A percentile compares a stretch with the other conserved stretches of the same genome.
phyloP scores from a whole-genome alignment of 1,139 yeast species.

The Sugiyamaella pinicola region DNA sequence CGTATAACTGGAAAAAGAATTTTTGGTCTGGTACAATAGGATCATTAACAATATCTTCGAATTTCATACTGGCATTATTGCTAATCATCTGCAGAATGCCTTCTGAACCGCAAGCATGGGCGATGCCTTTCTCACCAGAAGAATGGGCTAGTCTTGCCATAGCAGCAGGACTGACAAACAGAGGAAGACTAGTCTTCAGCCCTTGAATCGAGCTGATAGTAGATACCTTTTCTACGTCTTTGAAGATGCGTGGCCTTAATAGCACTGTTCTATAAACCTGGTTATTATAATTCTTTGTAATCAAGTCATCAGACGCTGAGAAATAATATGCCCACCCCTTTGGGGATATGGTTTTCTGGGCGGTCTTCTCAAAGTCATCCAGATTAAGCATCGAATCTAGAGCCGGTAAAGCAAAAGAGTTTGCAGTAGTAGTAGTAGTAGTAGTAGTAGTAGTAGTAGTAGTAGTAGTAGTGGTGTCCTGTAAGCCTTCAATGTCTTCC shows the following conservation, averaged over 20 bases:
- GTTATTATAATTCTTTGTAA: constrained; percentile 85
- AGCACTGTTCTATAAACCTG: constrained; percentile 81
- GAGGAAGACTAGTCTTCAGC: constrained; percentile 59
- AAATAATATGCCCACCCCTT: constrained; percentile 92
- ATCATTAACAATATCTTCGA: constrained; percentile 67
- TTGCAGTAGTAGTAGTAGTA: neutral
- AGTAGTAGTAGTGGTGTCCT: constrained; percentile 1
- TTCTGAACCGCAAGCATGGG: constrained; percentile 69
- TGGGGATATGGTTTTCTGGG: constrained; percentile 71
- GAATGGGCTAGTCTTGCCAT: constrained; percentile 74
- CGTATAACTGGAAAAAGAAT: constrained; percentile 92
- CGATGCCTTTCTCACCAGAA: constrained; percentile 72
- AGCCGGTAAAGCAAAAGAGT: constrained; percentile 42
- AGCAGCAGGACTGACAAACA: constrained; percentile 80
- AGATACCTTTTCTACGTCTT: constrained; percentile 65
- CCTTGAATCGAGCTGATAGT: constrained; percentile 52
- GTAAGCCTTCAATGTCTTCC: constrained; percentile 18
- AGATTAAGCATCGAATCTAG: constrained; percentile 61
- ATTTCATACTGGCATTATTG: constrained; percentile 72
- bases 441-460: constrained; percentile 1
- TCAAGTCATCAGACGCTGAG: constrained; percentile 90
- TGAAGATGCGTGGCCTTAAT: constrained; percentile 78
- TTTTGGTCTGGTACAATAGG: constrained; percentile 55
- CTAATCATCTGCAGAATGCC: constrained; percentile 80
- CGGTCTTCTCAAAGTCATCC: constrained; percentile 82